Evolutionary conservation across 1,139 yeast species (phyloP), one percentile per base, ranked within the genome.

Genomic region (Magnusiomyces ingens): DNA sequence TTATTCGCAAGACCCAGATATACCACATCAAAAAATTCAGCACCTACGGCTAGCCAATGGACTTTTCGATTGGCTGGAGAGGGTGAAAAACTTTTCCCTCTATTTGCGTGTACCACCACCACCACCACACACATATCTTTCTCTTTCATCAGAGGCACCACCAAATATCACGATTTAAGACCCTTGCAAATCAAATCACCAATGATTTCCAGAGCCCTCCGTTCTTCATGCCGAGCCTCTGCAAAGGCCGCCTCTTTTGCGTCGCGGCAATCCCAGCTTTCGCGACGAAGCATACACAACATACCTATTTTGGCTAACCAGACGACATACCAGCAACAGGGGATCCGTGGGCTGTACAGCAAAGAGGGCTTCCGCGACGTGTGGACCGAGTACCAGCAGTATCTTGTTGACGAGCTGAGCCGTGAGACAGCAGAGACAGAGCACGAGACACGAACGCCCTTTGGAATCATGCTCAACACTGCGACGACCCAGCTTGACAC

Each of bases 301-400:
- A 42, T 46, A 18, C 49, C 49, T 8, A 13, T 15, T 19, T 42
- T 88, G 51, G 70, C 75, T 13, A 69, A 75, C 48, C 74, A 75
- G 50, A 71, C 68, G 2, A 57, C 60, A 35, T 78, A 73, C 59
- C 58, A 70, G 21, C 59, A 68, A 50, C 64, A 71, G 19, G 96
- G 96, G 21, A 79, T 91, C 52, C 78, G 81, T 49, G 93, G 93
- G 1, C 75, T 93, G 49, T 84, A 83, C 71, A 75, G 88, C 15
- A 70, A 85, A 1, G 66, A 75, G 54, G 96, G 91, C 29, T 87
- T 83, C 70, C 71, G 81, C 57, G 70, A 77, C 12, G 86, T 90
- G 3, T 93, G 98, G 97, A 71, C 73, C 4, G 86, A 90, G 56
- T 84, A 88, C 68, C 99, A 91, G 70, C 76, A 75, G 54, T 81